phyloP scores from a whole-genome alignment of 2,329 filamentous ascomycete genomes.

The Sporothrix brunneoviolacea region DNA sequence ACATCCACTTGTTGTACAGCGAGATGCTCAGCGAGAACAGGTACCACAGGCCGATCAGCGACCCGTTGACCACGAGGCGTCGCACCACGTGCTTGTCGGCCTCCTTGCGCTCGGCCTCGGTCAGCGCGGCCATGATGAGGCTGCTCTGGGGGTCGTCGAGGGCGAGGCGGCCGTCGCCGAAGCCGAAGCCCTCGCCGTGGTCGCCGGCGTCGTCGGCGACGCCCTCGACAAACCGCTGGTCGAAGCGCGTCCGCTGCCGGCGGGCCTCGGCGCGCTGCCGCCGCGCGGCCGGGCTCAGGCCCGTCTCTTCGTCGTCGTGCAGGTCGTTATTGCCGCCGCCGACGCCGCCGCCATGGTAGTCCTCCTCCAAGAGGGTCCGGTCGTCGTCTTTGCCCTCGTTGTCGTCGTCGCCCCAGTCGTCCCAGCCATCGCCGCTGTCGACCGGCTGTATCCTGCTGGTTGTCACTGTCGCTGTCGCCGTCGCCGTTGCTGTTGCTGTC shows the following conservation, averaged over 20 bases:
- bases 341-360: background rate
- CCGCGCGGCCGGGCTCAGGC: slow-evolving; percentile 68
- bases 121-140: slow-evolving; percentile 32
- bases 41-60: slow-evolving; percentile 82
- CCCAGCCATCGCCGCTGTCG: slow-evolving; percentile 63
- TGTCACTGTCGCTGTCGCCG: slow-evolving; percentile 60
- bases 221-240: slow-evolving; percentile 60
- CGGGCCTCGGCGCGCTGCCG: slow-evolving; percentile 60
- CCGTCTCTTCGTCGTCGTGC: slow-evolving; percentile 84
- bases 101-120: slow-evolving; percentile 66
- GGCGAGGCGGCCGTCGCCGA: background rate
- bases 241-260: slow-evolving; percentile 60
- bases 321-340: slow-evolving; percentile 50
- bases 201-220: background rate
- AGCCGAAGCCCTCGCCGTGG: background rate
- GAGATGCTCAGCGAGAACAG: slow-evolving; percentile 90
- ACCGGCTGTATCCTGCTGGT: background rate
- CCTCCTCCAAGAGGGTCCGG: slow-evolving; percentile 48
- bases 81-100: slow-evolving; percentile 68
- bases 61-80: slow-evolving; percentile 64
- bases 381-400: slow-evolving; percentile 57
- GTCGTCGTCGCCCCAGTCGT: slow-evolving; percentile 83
- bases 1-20: slow-evolving; percentile 99
- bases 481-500: slow-evolving; percentile 42
- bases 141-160: background rate